These are phyloP conservation scores for Gypsophila paniculata DNA, from an alignment of 179 eudicot genomes.

Conservation along the genomic window DNA sequence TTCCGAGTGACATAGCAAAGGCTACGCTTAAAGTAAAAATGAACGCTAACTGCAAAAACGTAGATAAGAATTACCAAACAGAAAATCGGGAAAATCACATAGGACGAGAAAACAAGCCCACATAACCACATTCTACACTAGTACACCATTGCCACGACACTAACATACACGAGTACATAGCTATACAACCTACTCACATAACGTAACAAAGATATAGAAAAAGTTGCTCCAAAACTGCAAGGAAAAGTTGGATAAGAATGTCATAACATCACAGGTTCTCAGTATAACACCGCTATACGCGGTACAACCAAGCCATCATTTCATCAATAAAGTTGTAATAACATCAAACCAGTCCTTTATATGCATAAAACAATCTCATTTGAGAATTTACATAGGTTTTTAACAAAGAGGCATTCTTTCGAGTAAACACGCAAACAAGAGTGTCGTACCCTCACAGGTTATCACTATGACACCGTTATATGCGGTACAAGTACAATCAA, in stretches of 20 bases:
- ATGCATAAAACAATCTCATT: background rate
- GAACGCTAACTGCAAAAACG: conserved; percentile 8
- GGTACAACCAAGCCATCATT: too few species aligned
- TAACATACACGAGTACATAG: background rate
- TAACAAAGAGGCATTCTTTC: background rate
- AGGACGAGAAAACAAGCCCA: background rate
- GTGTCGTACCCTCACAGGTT: too few species aligned
- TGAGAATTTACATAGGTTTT: background rate
- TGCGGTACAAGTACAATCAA: too few species aligned
- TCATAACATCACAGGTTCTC: too few species aligned
- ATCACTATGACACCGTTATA: too few species aligned
- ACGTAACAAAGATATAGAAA: background rate
- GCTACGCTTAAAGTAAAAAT: conserved; percentile 8
- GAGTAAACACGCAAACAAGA: too few species aligned
- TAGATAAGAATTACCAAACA: background rate
- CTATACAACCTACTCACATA: background rate
- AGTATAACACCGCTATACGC: too few species aligned
- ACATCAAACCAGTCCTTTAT: background rate
- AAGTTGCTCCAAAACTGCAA: background rate
- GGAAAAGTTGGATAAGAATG: background rate
- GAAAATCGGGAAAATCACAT: background rate
- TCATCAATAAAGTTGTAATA: background rate
- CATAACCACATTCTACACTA: background rate
- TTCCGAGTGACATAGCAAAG: conserved; percentile 18
- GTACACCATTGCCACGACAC: background rate